A percentile compares a stretch with the other conserved stretches of the same genome.
Conservation (phyloP, 805 yeast genomes). For the Wickerhamiella spandovensis region DNA sequence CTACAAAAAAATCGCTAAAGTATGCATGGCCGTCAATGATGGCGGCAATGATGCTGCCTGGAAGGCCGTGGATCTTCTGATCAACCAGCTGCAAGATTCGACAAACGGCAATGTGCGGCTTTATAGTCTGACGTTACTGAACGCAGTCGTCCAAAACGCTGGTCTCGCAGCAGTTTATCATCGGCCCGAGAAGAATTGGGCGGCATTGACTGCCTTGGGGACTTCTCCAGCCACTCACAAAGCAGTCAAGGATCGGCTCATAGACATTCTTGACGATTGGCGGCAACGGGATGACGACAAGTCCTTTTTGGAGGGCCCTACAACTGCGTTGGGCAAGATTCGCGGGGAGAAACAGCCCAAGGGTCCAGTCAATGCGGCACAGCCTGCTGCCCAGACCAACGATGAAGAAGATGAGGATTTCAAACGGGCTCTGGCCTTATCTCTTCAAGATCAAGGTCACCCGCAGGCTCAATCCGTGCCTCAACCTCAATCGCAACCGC, state of each 20-base stretch:
- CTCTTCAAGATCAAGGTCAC: slow-evolving; percentile 11
- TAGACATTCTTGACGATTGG: slow-evolving; percentile 49
- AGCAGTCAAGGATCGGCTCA: slow-evolving; percentile 50
- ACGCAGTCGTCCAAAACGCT: slow-evolving; percentile 62
- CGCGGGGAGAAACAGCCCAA: background rate
- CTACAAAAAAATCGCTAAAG: slow-evolving; percentile 51
- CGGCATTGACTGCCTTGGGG: slow-evolving; percentile 35
- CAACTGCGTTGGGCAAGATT: background rate
- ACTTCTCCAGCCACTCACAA: slow-evolving; percentile 46
- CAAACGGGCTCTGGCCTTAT: slow-evolving; percentile 38
- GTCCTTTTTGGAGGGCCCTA: background rate
- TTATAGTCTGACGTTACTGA: slow-evolving; percentile 38
- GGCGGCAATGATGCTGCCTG: slow-evolving; percentile 45
- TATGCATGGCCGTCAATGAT: slow-evolving; percentile 49
- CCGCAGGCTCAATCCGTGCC: slow-evolving; percentile 3
- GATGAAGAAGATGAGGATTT: slow-evolving; percentile 65
- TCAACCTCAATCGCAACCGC: background rate
- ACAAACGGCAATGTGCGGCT: slow-evolving; percentile 52
- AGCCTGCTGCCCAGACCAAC: background rate
- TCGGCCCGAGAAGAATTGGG: slow-evolving; percentile 32
- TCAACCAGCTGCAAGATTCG: slow-evolving; percentile 34
- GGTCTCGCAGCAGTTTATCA: slow-evolving; percentile 54
- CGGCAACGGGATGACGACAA: background rate
- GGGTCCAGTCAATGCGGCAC: background rate
- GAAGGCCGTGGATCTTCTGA: slow-evolving; percentile 34